Base-by-base conservation (phyloP, 2,329 filamentous ascomycete species). In the Calonectria pauciramosa region DNA sequence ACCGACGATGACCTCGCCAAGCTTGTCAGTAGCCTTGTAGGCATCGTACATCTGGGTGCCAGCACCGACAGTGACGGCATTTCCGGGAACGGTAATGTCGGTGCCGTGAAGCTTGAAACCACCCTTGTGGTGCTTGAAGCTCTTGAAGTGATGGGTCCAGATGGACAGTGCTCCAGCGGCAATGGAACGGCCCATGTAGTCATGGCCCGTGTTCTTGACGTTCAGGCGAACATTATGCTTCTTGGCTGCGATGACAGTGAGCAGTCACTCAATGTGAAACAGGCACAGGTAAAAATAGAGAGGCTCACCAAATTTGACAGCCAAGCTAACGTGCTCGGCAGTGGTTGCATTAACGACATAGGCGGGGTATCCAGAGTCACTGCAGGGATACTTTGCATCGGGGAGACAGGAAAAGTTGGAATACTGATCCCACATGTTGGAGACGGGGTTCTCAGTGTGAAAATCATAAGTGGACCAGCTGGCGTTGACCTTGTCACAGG, bases 361-460 rank as follows among this genome's bases (percentile, higher is more conserved):
- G 1, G 84, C 76, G n/a, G 84, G 82, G 70, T 86, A 86, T 3
- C 84, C 85, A 7, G 70, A 63, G 8, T 38, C 69, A 16, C 78
- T 81, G 54, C 85, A 90, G 0, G 86, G 82, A 52, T 78, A 68
- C 8, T 76, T 74, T 0, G 82, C 75, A 70, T 86, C 77, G 2
- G 89, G 89, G 51, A 90, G 83, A 79, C 89, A 91, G 16, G 88
- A 86, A 81, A 88, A 88, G 77, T 91, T 89, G 73, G 85, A 85
- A 80, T 84, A 90, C 65, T 88, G 87, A 70, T 89, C 80, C 72
- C 77, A 81, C 71, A 83, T 82, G 2, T 84, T 74, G 0, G 83
- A 85, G 10, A 85, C 65, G 8, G 84, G 83, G 32, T 84, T 72
- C 0, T 76, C 71, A 0, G 73, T 64, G 49, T 85, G 83, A 18